Evolutionary conservation across 2,329 filamentous ascomycete species (phyloP), one percentile per base, ranked within the genome.

Genomic region (Achaetomium macrosporum): DNA sequence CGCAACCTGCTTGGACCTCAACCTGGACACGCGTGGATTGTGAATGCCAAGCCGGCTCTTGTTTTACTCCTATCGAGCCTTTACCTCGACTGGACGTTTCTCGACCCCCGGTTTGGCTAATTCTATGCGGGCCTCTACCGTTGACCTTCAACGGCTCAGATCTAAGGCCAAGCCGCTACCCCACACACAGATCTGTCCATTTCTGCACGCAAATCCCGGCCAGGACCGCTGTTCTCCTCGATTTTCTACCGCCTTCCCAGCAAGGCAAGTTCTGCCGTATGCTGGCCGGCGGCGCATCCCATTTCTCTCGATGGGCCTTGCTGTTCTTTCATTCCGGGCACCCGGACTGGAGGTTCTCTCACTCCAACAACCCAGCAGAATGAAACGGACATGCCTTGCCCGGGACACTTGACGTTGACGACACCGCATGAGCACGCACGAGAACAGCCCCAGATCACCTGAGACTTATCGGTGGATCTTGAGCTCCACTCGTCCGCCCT

Each of bases 181-280:
- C 46, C 50, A 56, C 50, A 47, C 31, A 42, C 42, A 19, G 30
- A 8, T 39, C 29, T 29, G 29, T 33, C 42, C 13, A n/a, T 31
- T 20, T 47, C 20, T 25, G 35, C 35, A 45, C 46, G 42, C 41
- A 20, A 30, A 39, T n/a, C n/a, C n/a, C n/a, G n/a, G n/a, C n/a
- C n/a, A n/a, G n/a, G n/a, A n/a, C 45, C 51, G 48, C 37, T 47
- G 44, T 41, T 30, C 36, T 5, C 35, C 47, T 43, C 31, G 7
- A 42, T 33, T 30, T 47, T 31, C 50, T 50, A 50, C 37, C 20
- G 7, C 25, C 25, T 25, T 25, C n/a, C 39, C 7, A n/a, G 5
- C 29, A 41, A 12, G 51, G 51, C 31, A 57, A 47, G 51, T 51
- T 41, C 45, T 56, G 43, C 50, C 50, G 54, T 42, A 25, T 48